Conservation (phyloP, 2,329 filamentous ascomycete species). For the Claviceps spartinae region DNA sequence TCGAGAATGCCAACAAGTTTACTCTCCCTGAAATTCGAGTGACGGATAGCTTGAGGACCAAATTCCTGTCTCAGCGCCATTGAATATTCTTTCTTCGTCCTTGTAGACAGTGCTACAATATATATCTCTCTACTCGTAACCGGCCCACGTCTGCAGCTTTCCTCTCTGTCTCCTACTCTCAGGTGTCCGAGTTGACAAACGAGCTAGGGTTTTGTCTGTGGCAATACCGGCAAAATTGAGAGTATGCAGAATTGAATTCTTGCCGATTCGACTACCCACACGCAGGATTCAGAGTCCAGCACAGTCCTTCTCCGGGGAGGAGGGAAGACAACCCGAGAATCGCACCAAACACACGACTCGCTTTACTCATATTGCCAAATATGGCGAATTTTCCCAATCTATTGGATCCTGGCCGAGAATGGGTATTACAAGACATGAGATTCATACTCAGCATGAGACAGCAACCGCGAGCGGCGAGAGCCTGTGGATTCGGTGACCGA, state of each 20-base stretch:
- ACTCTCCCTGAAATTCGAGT: neutral
- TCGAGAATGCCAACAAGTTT: neutral
- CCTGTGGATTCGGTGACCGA: constrained; percentile 71
- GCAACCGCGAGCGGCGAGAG: constrained; percentile 63
- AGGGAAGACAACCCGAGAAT: neutral
- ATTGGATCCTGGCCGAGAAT: constrained; percentile 10
- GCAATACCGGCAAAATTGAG: neutral
- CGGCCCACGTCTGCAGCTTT: neutral
- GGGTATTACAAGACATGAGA: constrained; percentile 10
- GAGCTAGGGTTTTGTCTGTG: neutral
- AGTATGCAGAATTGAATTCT: neutral
- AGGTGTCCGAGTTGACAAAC: neutral
- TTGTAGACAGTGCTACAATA: neutral
- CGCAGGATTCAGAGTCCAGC: neutral
- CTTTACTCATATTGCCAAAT: neutral
- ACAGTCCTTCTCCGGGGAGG: neutral
- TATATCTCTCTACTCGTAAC: neutral
- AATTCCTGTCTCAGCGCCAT: too few species aligned
- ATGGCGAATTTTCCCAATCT: constrained; percentile 14
- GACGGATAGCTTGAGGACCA: neutral
- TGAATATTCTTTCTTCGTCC: neutral
- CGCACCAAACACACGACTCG: neutral
- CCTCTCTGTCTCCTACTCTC: too few species aligned
- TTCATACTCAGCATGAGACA: constrained; percentile 46
- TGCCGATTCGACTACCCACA: neutral